phyloP scores from a whole-genome alignment of 2,329 filamentous ascomycete species.

The Thermothelomyces thermophilus region DNA sequence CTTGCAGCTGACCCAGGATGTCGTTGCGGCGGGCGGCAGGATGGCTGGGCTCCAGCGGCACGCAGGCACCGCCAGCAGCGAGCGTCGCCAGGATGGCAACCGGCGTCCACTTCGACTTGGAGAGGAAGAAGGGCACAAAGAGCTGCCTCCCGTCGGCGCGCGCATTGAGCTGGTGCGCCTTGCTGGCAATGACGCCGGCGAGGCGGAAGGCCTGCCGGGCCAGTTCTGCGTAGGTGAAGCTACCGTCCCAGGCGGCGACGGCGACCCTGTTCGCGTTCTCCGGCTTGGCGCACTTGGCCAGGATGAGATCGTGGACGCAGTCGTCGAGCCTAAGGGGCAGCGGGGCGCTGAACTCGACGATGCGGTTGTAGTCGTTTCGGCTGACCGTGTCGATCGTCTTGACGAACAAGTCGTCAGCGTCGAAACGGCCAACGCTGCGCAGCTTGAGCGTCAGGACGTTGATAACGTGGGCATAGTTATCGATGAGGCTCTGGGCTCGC shows the following conservation, averaged over 20 bases:
- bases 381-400: slow-evolving; percentile 12
- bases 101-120: slow-evolving; percentile 19
- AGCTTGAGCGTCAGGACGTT: slow-evolving; percentile 6
- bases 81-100: slow-evolving; percentile 18
- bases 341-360: slow-evolving; percentile 20
- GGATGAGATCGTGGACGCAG: slow-evolving; percentile 42
- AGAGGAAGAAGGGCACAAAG: slow-evolving; percentile 30
- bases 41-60: slow-evolving; percentile 17
- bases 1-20: slow-evolving; percentile 14
- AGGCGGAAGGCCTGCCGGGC: slow-evolving; percentile 37
- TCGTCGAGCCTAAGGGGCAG: slow-evolving; percentile 31
- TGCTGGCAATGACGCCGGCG: slow-evolving; percentile 25
- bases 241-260: slow-evolving; percentile 44
- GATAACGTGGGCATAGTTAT: slow-evolving; percentile 9
- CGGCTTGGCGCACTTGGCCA: slow-evolving; percentile 30
- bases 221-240: slow-evolving; percentile 40
- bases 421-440: slow-evolving; percentile 1
- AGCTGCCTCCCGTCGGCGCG: slow-evolving; percentile 15
- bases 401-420: slow-evolving; percentile 8
- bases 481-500: slow-evolving; percentile 5
- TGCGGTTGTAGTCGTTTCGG: slow-evolving; percentile 12
- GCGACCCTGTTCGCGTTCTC: slow-evolving; percentile 32
- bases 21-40: slow-evolving; percentile 15
- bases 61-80: slow-evolving; percentile 16
- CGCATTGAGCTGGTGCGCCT: slow-evolving; percentile 12